Conservation (phyloP, 1,284 basidiomycete species). For the Puccinia hordei region DNA sequence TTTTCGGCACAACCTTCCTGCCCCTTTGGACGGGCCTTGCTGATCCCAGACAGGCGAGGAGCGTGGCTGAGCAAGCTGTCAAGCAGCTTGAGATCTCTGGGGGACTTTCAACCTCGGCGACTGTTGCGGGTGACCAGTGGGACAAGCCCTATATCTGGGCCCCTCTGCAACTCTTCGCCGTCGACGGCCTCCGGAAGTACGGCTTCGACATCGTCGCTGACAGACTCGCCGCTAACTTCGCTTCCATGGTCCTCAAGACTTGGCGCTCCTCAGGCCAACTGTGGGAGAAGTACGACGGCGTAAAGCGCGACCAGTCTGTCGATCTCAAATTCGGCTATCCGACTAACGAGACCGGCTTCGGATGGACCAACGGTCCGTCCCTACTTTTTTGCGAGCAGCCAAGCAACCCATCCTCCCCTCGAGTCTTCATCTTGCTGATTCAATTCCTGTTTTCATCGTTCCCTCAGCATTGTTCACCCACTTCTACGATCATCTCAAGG, state of each 20-base stretch:
- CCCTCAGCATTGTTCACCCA: constrained; percentile 27
- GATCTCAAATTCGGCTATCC: constrained; percentile 44
- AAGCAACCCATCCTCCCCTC: no score
- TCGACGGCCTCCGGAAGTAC: constrained; percentile 36
- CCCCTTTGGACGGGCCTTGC: constrained; percentile 43
- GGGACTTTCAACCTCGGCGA: constrained; percentile 22
- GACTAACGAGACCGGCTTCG: constrained; percentile 43
- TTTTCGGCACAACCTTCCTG: constrained; percentile 34
- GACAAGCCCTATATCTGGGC: constrained; percentile 46
- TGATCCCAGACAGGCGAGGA: not conserved
- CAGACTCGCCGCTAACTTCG: constrained; percentile 36
- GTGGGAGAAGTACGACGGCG: constrained; percentile 46
- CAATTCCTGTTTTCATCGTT: not conserved
- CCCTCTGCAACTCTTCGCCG: constrained; percentile 40
- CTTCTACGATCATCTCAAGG: constrained; percentile 33
- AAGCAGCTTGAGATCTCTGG: constrained; percentile 10
- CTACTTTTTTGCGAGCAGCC: not conserved
- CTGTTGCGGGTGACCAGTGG: constrained; percentile 38
- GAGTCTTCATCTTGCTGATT: not conserved
- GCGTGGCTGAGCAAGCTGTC: not conserved
- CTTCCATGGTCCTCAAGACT: constrained; percentile 42
- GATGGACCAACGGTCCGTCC: constrained; percentile 46
- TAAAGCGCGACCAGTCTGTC: constrained; percentile 25
- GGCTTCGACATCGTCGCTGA: constrained; percentile 7
- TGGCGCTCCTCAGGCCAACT: constrained; percentile 23